Conservation (phyloP, 129 eudicot genomes). For the Rutidosis leptorrhynchoides region DNA sequence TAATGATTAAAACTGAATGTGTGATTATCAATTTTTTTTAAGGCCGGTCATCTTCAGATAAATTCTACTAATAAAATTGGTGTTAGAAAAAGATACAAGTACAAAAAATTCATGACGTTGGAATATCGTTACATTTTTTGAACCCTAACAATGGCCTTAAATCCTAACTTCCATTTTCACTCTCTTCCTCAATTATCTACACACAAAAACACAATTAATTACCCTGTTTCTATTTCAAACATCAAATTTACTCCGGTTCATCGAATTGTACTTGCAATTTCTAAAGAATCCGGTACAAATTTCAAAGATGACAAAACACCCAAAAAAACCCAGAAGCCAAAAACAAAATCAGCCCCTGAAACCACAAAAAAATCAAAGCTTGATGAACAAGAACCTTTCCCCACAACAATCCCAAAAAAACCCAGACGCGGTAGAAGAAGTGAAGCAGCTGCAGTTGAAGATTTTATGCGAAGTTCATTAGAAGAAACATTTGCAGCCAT, state of each 20-base stretch:
- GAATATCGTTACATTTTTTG: neutral
- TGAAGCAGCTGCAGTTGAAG: constrained; percentile 89
- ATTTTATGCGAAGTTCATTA: constrained; percentile 60
- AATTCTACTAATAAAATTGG: too few relatives aligned
- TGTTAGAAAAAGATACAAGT: too few relatives aligned
- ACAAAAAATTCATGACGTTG: too few relatives aligned
- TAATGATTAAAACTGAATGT: too few relatives aligned
- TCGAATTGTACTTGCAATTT: constrained; percentile 33
- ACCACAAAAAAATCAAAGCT: constrained; percentile 22
- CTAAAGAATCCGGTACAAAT: constrained; percentile 29
- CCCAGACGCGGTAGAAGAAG: constrained; percentile 78
- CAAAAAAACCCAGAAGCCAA: constrained; percentile 23
- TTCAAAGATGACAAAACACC: constrained; percentile 19
- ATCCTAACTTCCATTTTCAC: constrained; percentile 34
- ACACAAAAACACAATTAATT: constrained; percentile 10
- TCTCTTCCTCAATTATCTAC: constrained; percentile 22
- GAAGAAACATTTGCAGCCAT: constrained; percentile 77
- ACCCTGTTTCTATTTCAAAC: constrained; percentile 22
- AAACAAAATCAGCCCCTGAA: constrained; percentile 17
- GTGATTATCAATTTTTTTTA: too few relatives aligned
- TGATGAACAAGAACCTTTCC: constrained; percentile 35
- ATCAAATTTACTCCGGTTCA: constrained; percentile 8
- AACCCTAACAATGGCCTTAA: constrained; percentile 36
- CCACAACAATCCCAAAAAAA: constrained; percentile 59
- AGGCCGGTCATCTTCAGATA: too few relatives aligned